Conservation (phyloP, 1,284 basidiomycete species). For the Sporisorium graminicola region DNA sequence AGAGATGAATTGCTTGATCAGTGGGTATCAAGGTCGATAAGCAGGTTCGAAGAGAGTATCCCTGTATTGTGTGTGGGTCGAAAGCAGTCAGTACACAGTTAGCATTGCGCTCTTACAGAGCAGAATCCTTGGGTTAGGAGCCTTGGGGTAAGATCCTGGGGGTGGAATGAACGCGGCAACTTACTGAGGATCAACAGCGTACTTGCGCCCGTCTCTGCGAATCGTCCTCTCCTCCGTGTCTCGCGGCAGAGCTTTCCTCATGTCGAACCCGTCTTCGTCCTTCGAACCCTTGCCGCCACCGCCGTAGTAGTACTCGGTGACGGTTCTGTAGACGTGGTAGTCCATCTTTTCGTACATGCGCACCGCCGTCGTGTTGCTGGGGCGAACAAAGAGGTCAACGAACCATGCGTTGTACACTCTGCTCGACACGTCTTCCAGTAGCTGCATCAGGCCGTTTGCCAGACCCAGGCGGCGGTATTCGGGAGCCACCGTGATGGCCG, state of each 20-base stretch:
- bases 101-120: too few relatives aligned
- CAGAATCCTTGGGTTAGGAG: too few relatives aligned
- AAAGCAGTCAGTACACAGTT: too few relatives aligned
- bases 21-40: constrained; percentile 7
- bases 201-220: constrained; percentile 51
- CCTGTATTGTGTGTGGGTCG: constrained; percentile 15
- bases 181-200: constrained; percentile 55
- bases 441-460: constrained; percentile 82
- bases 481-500: constrained; percentile 89
- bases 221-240: constrained; percentile 56
- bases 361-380: constrained; percentile 73
- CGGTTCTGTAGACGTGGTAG: constrained; percentile 86
- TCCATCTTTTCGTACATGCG: constrained; percentile 89
- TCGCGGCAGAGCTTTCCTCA: constrained; percentile 74
- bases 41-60: not conserved
- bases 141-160: too few relatives aligned
- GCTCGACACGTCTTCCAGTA: constrained; percentile 85
- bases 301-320: constrained; percentile 86
- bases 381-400: constrained; percentile 90
- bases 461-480: constrained; percentile 87
- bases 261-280: constrained; percentile 91
- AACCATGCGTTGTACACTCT: constrained; percentile 76
- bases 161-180: too few relatives aligned
- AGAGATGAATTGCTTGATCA: not conserved
- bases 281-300: constrained; percentile 74